Evolutionary conservation across 2,329 filamentous ascomycete genomes (phyloP).

Genomic region (Penicillium sp.): DNA sequence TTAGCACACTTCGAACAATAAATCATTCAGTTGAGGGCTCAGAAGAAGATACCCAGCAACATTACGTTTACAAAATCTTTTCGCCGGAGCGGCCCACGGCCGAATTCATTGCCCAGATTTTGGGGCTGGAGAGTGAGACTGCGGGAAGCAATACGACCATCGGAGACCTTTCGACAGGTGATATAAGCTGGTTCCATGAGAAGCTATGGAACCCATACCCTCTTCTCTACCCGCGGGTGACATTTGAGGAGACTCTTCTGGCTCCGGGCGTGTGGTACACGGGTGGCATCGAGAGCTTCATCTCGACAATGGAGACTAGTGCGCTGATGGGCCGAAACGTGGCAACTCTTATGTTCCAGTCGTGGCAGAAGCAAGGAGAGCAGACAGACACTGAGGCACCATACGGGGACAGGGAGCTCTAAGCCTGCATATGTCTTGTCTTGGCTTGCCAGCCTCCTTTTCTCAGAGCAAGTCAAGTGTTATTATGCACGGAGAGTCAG

Average conservation of each 20-base stretch:
- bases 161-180: conserved; percentile 35
- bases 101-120: conserved; percentile 48
- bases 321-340: conserved; percentile 75
- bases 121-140: conserved; percentile 41
- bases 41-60: conserved; percentile 29
- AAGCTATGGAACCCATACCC: conserved; percentile 84
- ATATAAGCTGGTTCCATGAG: conserved; percentile 73
- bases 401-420: neutral
- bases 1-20: conserved; percentile 68
- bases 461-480: neutral
- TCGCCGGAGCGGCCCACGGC: conserved; percentile 51
- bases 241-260: conserved; percentile 77
- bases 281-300: conserved; percentile 80
- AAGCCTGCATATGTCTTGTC: neutral
- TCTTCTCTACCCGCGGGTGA: conserved; percentile 75
- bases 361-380: conserved; percentile 40
- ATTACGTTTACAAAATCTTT: conserved; percentile 67
- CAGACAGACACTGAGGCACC: neutral
- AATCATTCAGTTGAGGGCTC: conserved; percentile 52
- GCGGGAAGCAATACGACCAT: conserved; percentile 29
- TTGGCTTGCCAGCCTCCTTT: neutral
- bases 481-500: neutral
- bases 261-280: conserved; percentile 56
- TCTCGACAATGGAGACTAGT: conserved; percentile 96
- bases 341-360: conserved; percentile 55